Base-by-base conservation (phyloP, 192 early-diverging fungal species). In the Phycomyces nitens region DNA sequence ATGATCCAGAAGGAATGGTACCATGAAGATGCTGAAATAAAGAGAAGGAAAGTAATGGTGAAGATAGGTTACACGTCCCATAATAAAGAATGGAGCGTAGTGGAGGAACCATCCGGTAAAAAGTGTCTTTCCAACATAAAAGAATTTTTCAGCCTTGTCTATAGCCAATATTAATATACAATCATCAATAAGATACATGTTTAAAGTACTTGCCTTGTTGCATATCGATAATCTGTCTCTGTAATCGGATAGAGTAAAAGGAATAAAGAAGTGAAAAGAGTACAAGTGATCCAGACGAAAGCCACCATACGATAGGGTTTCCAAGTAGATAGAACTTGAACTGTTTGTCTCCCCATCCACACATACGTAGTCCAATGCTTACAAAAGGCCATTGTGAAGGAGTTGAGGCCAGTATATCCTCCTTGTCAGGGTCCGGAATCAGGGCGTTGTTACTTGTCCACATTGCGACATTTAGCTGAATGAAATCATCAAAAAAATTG, bases 1-100 rank as follows among this genome's bases (percentile, higher is more conserved):
- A 61, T 94, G 92, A 66, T 99, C 94, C 18, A 93, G 52, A 20
- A 92, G 27, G 68, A 84, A 90, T 8, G 84, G 85, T 11, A 87
- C 77, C 63, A 89, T 80, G 57, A 98, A 83, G 63, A 97, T 86
- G 16, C 88, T 86, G 82, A 97, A 99, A 74, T 98, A 97, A 26
- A 97, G 68, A 0, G 94, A 92, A 1, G 96, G 95, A 78, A 97
- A 96, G 71, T 98, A 98, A 74, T 98, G 97, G 70, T 99, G 97
- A 38, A 97, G 74, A 56, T 97, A 99, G 0, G 89, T 93, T 43
- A 97, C 94, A 29, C 97, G 89, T 27, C 95, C 96, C 93, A 99
- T 98, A 55, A 97, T 83, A 65, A 75, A 96, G 80, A 97, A 98
- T 18, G 95, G 95, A 29, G 89, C 41, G 73, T 96, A 99, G 74